Evolutionary conservation across 306 rosid genomes (phyloP), one percentile per base, ranked within the genome.

Genomic region (Sechiopsis laciniata): DNA sequence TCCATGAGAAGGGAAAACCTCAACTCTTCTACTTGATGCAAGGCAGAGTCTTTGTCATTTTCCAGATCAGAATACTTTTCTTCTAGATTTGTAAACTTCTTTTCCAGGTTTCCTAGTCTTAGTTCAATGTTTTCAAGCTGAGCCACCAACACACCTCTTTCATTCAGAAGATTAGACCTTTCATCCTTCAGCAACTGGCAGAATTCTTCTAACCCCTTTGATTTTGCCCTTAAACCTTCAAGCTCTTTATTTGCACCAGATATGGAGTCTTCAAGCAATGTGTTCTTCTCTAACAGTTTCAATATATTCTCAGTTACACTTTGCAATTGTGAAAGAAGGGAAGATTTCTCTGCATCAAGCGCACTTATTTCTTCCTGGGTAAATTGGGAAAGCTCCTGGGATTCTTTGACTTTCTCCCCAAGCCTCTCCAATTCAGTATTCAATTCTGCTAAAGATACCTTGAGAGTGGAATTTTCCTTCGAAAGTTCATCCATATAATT

Each of bases 231-330:
- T 76, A 89, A 82, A 83, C 85, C 84, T 82, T 91, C 97, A 77
- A 95, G 89, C 84, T 95, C 97, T 72, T 82, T 12, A 66, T 91
- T 85, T 56, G 99, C 90, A 77, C 87, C 84, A 19, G 82, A 85
- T 69, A 91, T 87, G 74, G 95, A 89, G 80, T 72, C 84, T 80
- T 91, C 99, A 80, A 91, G 85, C 71, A 79, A 79, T 74, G 88
- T 75, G 82, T 91, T 95, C 84, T 80, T 91, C 79, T 95, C 95
- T 77, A 86, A 78, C 60, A 85, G 88, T 78, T 84, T 85, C 83
- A 89, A 88, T 96, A 95, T 87, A 81, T 90, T 91, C 82, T 86
- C 92, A 32, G 96, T 95, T 75, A 88, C 80, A 75, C 78, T 77
- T 80, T 95, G 95, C 75, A 95, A 76, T 84, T 95, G 96, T 29